Evolutionary conservation across 208 protist genomes (phyloP), one percentile per base, ranked within the genome.

Genomic region (Trypanosoma cruzi): DNA sequence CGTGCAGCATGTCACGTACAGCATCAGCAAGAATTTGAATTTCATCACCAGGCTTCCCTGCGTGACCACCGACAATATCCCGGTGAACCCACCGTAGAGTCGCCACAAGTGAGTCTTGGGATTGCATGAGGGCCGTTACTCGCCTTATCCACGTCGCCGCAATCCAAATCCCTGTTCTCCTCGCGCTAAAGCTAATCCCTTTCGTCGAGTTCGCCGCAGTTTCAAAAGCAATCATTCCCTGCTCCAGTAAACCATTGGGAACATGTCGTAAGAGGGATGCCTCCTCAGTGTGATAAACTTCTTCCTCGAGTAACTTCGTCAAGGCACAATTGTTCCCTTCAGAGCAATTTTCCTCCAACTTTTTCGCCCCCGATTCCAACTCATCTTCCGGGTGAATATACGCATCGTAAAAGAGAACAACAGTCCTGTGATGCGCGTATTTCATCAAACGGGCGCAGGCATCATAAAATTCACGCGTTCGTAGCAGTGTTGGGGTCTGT

Each of bases 381-480:
- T 58, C 63, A 31, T 28, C 26, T 7, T 37, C 64, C n/a, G 46
- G 22, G 28, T 70, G 61, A 53, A 76, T 48, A n/a, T 70, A 36
- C 60, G 62, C 71, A 59, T 70, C 63, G 52, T 64, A 76, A 34
- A 76, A 76, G 34, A 14, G n/a, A 29, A 70, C 63, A 28, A 76
- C 28, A 55, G n/a, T 18, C 31, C 26, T 50, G 36, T 68, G 36
- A 40, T 57, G 48, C 18, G 28, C 49, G 22, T 32, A 24, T 31
- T 59, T n/a, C 4, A 65, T 59, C 24, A 77, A 52, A 28, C 42
- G 28, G 16, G 20, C 42, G 49, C 76, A 81, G 11, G 55, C 60
- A 1, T 68, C 28, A 28, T 60, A 8, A 64, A 77, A 68, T 10
- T 64, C 66, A n/a, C n/a, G 53, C 31, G 70, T 67, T 7, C 36